Evolutionary conservation across 1,139 yeast genomes (phyloP).

Genomic region (Yamadazyma blattariae): DNA sequence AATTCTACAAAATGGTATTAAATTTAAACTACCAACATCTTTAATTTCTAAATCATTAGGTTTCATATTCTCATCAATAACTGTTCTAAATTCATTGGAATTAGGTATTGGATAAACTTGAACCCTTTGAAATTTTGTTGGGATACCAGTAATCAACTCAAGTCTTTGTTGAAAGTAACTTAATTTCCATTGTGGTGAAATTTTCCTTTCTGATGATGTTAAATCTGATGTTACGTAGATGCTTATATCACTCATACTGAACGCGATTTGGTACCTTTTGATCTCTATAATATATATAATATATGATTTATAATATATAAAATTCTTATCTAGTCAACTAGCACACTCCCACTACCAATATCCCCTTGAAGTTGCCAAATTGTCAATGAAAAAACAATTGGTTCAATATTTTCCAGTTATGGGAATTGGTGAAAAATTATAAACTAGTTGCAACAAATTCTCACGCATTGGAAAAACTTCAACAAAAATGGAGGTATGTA

Average conservation of each 20-base stretch:
- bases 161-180: constrained; percentile 53
- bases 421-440: too few relatives aligned
- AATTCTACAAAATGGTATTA: constrained; percentile 41
- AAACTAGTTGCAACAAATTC: too few relatives aligned
- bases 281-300: too few relatives aligned
- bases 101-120: constrained; percentile 23
- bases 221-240: constrained; percentile 62
- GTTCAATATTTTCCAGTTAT: too few relatives aligned
- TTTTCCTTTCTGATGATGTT: constrained; percentile 68
- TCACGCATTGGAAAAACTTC: constrained; percentile 2
- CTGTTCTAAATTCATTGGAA: constrained; percentile 10
- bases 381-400: too few relatives aligned
- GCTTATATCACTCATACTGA: constrained; percentile 44
- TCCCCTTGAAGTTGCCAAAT: too few relatives aligned
- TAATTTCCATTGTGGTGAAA: constrained; percentile 64
- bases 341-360: too few relatives aligned
- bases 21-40: constrained; percentile 17
- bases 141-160: constrained; percentile 78
- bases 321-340: too few relatives aligned
- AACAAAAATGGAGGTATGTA: constrained; percentile 4
- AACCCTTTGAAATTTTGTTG: constrained; percentile 56
- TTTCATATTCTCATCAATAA: constrained; percentile 6
- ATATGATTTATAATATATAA: too few relatives aligned
- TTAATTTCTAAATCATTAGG: constrained; percentile 13
- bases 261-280: constrained; percentile 1